Evolutionary conservation across 768 basidiomycete species (phyloP), one percentile per base, ranked within the genome.

Genomic region (Tylopilus sp.): DNA sequence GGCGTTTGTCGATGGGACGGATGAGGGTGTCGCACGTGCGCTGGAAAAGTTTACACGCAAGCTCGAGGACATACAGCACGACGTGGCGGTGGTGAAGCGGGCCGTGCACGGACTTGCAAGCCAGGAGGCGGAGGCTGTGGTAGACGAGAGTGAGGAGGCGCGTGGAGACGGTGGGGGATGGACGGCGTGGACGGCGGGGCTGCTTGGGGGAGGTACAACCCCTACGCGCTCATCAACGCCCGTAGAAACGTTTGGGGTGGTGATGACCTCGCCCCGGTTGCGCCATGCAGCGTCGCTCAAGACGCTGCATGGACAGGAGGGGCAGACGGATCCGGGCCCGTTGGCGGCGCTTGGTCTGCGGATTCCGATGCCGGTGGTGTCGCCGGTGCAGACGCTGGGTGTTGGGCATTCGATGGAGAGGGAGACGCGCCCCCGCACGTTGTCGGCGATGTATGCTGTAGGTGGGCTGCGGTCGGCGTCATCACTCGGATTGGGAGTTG

Each of bases 1-100:
- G 63, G 66, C 1, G 75, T 85, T 23, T 55, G 67, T 39, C 26
- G 51, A 62, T 4, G 61, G 58, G 22, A 52, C 36, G 12, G 61
- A 61, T 13, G 61, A 51, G 8, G 43, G 55, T 1, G 56, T 64
- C 12, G 33, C 28, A 9, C 79, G 73, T 40, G 79, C 82, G 0
- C 57, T 67, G 45, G 73, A 72, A 21, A 71, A 60, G 31, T 83
- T 91, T 55, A 59, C 63, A 44, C 71, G 71, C 38, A 91, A 90
- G 65, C 65, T 90, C 51, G 83, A 79, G 20, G 85, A 91, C 58
- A 75, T 90, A 18, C 75, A 87, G 53, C 86, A 91, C 53, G 90
- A 92, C 63, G 82, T 91, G 40, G 85, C 84, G 0, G 74, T 75
- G 6, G 69, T 91, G 52, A 89, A 90, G 64, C 73, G 73, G 12